Evolutionary conservation across 352 stramenopile genomes (phyloP).

Genomic region (Globisporangium viniferum): DNA sequence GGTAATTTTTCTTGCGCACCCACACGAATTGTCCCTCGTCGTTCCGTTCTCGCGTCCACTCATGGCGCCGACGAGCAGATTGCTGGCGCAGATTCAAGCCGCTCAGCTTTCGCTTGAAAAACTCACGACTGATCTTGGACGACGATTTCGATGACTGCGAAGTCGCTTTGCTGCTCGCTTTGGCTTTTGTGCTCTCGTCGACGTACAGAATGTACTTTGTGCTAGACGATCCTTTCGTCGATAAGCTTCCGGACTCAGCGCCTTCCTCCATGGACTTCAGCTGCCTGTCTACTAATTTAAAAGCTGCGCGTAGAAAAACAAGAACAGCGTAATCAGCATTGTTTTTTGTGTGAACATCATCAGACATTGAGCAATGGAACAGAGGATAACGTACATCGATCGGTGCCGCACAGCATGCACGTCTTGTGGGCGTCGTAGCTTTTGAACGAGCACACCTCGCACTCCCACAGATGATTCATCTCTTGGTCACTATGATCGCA

Average conservation of each 20-base stretch:
- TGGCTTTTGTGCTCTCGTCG: constrained; percentile 51
- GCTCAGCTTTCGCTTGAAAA: constrained; percentile 79
- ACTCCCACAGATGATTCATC: constrained; percentile 86
- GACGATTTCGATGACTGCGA: constrained; percentile 25
- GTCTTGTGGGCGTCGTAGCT: constrained; percentile 86
- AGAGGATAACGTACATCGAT: constrained; percentile 40
- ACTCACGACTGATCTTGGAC: constrained; percentile 52
- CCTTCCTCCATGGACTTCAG: constrained; percentile 30
- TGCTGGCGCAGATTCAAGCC: constrained; percentile 77
- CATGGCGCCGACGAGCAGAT: constrained; percentile 75
- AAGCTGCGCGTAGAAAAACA: constrained; percentile 24
- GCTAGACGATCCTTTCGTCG: constrained; percentile 30
- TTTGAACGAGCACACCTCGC: constrained; percentile 92
- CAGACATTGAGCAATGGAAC: background rate
- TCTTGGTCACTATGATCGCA: constrained; percentile 55
- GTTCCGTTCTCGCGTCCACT: constrained; percentile 80
- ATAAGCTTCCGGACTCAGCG: constrained; percentile 28
- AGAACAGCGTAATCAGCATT: background rate
- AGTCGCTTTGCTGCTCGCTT: constrained; percentile 18
- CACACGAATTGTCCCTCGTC: constrained; percentile 78
- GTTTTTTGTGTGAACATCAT: background rate
- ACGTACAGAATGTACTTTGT: constrained; percentile 77
- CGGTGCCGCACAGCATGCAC: constrained; percentile 89
- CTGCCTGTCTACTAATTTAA: constrained; percentile 64
- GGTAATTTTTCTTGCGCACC: constrained; percentile 73